Conservation (phyloP, 106 monocot genomes). For the Dioscorea dumetorum region DNA sequence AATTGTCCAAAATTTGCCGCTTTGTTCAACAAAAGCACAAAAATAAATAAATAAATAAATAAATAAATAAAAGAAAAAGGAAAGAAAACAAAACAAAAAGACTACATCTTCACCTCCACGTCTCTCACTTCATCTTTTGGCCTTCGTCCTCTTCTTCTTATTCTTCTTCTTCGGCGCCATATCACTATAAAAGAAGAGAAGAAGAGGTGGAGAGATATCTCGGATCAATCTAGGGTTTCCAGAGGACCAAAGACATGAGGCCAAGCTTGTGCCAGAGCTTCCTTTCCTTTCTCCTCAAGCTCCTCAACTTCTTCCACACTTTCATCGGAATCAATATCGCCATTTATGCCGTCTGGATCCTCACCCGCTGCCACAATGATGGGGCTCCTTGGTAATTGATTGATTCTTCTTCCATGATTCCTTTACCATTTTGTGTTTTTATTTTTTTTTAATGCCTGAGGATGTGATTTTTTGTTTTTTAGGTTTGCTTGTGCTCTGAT, state of each 20-base stretch:
- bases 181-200: background rate
- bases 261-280: conserved; percentile 28
- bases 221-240: background rate
- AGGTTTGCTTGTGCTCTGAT: conserved; percentile 67
- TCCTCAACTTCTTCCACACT: conserved; percentile 72
- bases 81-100: too few species aligned
- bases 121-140: too few species aligned
- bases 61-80: too few species aligned
- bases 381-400: conserved; percentile 67
- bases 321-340: conserved; percentile 53
- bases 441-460: background rate
- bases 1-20: too few species aligned
- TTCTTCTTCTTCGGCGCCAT: background rate
- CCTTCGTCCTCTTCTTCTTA: background rate
- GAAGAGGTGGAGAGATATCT: background rate
- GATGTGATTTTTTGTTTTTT: background rate
- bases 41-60: too few species aligned
- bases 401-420: background rate
- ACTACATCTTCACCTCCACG: too few species aligned
- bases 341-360: conserved; percentile 63
- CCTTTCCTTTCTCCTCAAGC: conserved; percentile 47
- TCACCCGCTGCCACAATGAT: conserved; percentile 26
- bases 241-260: conserved; percentile 23
- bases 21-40: too few species aligned
- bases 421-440: background rate